Evolutionary conservation across 768 basidiomycete genomes (phyloP).

Genomic region (Leccinum pellstonianum): DNA sequence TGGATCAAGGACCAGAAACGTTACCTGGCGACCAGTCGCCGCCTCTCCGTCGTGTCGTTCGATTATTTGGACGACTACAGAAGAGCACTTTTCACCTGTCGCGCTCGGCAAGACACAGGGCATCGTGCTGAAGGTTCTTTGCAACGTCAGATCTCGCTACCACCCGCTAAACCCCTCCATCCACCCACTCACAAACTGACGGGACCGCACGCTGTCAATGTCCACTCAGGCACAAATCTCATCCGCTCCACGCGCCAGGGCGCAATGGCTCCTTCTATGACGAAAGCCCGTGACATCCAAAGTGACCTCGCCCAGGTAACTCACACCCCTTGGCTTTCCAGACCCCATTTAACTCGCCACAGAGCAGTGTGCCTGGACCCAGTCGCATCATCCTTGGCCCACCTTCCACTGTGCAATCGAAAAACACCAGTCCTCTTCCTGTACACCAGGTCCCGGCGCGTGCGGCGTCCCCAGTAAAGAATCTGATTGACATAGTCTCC

Average conservation of each 20-base stretch:
- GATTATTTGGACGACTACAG: conserved; percentile 2
- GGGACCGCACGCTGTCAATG: background rate
- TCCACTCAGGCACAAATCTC: background rate
- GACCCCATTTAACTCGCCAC: conserved; percentile 7
- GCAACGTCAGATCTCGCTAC: background rate
- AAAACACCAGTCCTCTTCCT: background rate
- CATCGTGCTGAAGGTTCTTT: conserved; percentile 7
- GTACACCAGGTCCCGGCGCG: background rate
- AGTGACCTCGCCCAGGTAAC: conserved; percentile 12
- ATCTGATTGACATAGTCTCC: conserved; percentile 7
- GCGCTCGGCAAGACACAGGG: background rate
- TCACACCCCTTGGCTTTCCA: background rate
- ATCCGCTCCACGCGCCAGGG: background rate
- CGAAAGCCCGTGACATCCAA: background rate
- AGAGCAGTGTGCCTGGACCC: conserved; percentile 13
- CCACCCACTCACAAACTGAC: background rate
- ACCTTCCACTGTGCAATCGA: background rate
- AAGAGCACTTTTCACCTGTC: conserved; percentile 13
- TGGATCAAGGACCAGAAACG: conserved; percentile 18
- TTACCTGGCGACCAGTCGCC: conserved; percentile 5
- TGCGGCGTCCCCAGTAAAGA: background rate
- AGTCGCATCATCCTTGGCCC: conserved; percentile 3
- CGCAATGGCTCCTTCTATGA: background rate
- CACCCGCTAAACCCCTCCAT: conserved; percentile 1
- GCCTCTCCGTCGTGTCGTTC: conserved; percentile 13